These are phyloP conservation scores for Chaetothyriales sp. DNA, from an alignment of 2,329 filamentous ascomycete genomes.

Conservation along the genomic window DNA sequence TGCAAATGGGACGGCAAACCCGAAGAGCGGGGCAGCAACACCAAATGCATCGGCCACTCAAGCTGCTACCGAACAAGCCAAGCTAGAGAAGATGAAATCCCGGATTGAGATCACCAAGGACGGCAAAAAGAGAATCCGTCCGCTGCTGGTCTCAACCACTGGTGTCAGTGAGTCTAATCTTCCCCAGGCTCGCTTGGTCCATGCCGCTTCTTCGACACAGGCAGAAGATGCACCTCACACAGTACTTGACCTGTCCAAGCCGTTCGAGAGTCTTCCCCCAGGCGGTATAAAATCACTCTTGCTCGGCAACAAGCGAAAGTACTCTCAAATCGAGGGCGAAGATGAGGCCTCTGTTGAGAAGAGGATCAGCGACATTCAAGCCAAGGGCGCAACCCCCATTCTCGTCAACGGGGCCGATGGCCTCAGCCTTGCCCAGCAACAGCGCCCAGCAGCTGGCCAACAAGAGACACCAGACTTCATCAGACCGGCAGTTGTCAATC, in stretches of 20 bases:
- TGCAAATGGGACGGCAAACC: conserved; percentile 10
- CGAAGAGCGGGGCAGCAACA: conserved; percentile 22
- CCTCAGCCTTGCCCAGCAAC: conserved; percentile 56
- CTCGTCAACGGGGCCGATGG: conserved; percentile 64
- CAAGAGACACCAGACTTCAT: conserved; percentile 67
- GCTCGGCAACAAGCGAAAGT: conserved; percentile 84
- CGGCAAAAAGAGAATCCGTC: conserved; percentile 88
- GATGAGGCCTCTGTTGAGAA: conserved; percentile 52
- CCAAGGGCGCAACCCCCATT: conserved; percentile 57
- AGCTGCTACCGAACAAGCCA: conserved; percentile 41
- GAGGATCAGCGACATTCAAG: conserved; percentile 41
- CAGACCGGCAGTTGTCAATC: conserved; percentile 72
- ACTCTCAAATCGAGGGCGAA: conserved; percentile 55
- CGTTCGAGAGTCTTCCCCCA: conserved; percentile 81
- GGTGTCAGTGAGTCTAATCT: conserved; percentile 75
- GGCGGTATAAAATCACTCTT: conserved; percentile 75
- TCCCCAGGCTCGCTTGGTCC: conserved; percentile 75
- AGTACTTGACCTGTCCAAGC: conserved; percentile 78
- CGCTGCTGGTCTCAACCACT: conserved; percentile 78
- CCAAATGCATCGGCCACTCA: conserved; percentile 14
- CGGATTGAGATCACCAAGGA: conserved; percentile 91
- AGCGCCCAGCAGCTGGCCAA: conserved; percentile 44
- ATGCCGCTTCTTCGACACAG: conserved; percentile 44
- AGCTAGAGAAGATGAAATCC: conserved; percentile 62
- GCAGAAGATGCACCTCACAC: conserved; percentile 49